Evolutionary conservation across 2,329 filamentous ascomycete species (phyloP).

Genomic region (Pyrenochaeta sp.): DNA sequence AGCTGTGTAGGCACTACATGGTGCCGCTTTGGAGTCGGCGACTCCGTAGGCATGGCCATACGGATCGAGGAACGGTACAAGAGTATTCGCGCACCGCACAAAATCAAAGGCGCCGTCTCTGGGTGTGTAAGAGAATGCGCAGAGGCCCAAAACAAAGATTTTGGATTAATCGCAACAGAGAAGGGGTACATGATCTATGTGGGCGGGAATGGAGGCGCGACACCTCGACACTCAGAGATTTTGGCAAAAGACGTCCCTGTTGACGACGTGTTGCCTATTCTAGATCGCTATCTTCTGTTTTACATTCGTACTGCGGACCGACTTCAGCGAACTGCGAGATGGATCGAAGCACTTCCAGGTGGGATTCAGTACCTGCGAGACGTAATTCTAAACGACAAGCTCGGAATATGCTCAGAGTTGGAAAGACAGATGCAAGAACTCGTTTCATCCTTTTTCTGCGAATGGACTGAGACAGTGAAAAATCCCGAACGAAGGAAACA

Average conservation of each 20-base stretch:
- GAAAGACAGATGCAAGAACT: conserved; percentile 89
- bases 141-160: conserved; percentile 92
- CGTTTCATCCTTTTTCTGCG: conserved; percentile 85
- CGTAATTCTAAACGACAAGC: conserved; percentile 84
- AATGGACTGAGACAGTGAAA: conserved; percentile 85
- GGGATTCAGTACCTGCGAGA: conserved; percentile 84
- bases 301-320: conserved; percentile 94
- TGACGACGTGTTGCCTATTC: conserved; percentile 80
- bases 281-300: conserved; percentile 91
- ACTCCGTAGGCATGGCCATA: conserved; percentile 91
- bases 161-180: conserved; percentile 89
- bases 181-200: conserved; percentile 96
- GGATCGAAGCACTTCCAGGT: conserved; percentile 84
- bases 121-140: conserved; percentile 94
- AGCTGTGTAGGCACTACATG: conserved; percentile 90
- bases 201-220: conserved; percentile 87
- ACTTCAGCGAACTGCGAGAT: conserved; percentile 86
- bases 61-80: conserved; percentile 90
- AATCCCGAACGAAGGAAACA: conserved; percentile 71
- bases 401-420: conserved; percentile 83
- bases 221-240: conserved; percentile 81
- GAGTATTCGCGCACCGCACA: conserved; percentile 88
- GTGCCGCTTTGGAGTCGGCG: conserved; percentile 88
- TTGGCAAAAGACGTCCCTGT: conserved; percentile 87
- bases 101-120: conserved; percentile 89